phyloP scores from a whole-genome alignment of 2,329 filamentous ascomycete species.

The Aspergillus sp. region DNA sequence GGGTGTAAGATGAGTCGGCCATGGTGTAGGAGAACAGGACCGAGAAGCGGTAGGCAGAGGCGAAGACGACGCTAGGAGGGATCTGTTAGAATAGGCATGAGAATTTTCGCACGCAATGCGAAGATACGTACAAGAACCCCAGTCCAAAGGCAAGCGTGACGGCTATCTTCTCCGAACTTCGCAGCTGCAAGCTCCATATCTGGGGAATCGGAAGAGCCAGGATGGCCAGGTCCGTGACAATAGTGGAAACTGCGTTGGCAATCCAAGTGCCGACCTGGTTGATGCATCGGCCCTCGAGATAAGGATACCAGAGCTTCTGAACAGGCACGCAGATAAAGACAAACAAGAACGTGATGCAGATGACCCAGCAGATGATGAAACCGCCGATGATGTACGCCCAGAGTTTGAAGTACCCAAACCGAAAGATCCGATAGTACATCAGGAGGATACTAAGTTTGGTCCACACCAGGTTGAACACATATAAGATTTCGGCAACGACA shows the following conservation, averaged over 20 bases:
- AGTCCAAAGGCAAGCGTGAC: slow-evolving; percentile 23
- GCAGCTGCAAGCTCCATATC: slow-evolving; percentile 29
- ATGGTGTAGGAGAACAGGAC: slow-evolving; percentile 27
- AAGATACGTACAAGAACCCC: slow-evolving; percentile 23
- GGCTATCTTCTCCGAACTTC: slow-evolving; percentile 20
- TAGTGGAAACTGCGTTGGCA: slow-evolving; percentile 25
- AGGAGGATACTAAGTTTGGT: slow-evolving; percentile 28
- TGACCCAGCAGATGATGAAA: slow-evolving; percentile 27
- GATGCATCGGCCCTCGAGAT: slow-evolving; percentile 27
- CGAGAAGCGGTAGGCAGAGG: slow-evolving; percentile 26
- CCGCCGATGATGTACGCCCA: slow-evolving; percentile 27
- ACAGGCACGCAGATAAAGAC: slow-evolving; percentile 31
- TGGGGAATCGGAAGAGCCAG: slow-evolving; percentile 26
- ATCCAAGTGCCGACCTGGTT: slow-evolving; percentile 29
- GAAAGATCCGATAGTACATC: slow-evolving; percentile 32
- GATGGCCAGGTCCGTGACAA: slow-evolving; percentile 26
- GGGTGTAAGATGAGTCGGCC: slow-evolving; percentile 25
- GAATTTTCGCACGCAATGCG: background rate
- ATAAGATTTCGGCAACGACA: slow-evolving; percentile 41
- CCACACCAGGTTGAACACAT: slow-evolving; percentile 34
- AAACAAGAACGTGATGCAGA: slow-evolving; percentile 29
- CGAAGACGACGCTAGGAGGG: slow-evolving; percentile 25
- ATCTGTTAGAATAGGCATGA: background rate
- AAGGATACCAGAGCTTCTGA: slow-evolving; percentile 28
- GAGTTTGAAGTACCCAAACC: slow-evolving; percentile 26